Evolutionary conservation across 129 eudicot species (phyloP).

Genomic region (Daucus carota): DH1_v3.0 NC_030383.2:706501-707000

Average conservation of each 20-base stretch:
- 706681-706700: conserved; percentile 63
- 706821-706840: conserved; percentile 58
- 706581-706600: conserved; percentile 48
- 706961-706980: conserved; percentile 10
- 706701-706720: conserved; percentile 73
- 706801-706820: conserved; percentile 68
- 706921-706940: conserved; percentile 19
- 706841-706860: conserved; percentile 27
- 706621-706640: conserved; percentile 46
- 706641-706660: conserved; percentile 43
- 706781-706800: conserved; percentile 45
- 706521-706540: neutral
- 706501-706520: conserved; percentile 19
- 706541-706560: neutral
- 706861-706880: conserved; percentile 28
- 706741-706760: conserved; percentile 47
- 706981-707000: neutral
- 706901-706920: conserved; percentile 16
- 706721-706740: conserved; percentile 50
- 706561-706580: neutral
- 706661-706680: conserved; percentile 62
- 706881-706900: conserved; percentile 20
- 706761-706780: conserved; percentile 44
- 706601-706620: conserved; percentile 38
- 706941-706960: conserved; percentile 10